Conservation (phyloP, 108 stramenopile genomes). For the Hondaea fermentalgiana region DNA sequence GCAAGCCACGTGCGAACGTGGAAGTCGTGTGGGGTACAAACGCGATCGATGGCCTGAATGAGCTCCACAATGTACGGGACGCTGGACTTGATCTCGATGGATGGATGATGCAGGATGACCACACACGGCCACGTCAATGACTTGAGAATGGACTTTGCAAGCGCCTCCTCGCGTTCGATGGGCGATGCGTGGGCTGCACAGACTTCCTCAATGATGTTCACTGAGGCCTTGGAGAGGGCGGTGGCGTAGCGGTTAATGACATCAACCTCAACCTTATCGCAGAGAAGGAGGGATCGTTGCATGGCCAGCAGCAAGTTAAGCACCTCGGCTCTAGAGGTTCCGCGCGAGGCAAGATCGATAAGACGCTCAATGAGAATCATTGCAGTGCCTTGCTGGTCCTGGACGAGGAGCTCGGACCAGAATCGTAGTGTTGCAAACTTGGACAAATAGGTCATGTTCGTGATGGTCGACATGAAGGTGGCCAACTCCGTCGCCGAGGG, state of each 20-base stretch:
- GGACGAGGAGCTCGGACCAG: constrained; percentile 6
- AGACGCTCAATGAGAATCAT: background rate
- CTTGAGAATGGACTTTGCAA: background rate
- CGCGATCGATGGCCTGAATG: background rate
- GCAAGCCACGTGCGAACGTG: background rate
- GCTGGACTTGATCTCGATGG: background rate
- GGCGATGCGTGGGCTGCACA: background rate
- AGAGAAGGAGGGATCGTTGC: background rate
- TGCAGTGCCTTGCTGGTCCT: background rate
- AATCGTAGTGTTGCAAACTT: background rate
- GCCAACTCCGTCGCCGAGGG: background rate
- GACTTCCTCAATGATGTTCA: background rate
- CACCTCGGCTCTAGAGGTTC: background rate
- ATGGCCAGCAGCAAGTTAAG: background rate
- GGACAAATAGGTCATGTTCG: constrained; percentile 10
- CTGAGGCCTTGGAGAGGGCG: background rate
- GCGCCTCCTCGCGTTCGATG: background rate
- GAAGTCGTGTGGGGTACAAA: background rate
- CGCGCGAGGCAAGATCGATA: background rate
- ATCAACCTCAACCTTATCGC: background rate
- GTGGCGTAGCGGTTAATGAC: background rate
- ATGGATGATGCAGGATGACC: background rate
- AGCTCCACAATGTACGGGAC: background rate
- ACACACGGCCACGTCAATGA: background rate
- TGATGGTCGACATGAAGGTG: constrained; percentile 3